Conservation (phyloP, 306 rosid genomes). For the Dicorynia guianensis region DNA sequence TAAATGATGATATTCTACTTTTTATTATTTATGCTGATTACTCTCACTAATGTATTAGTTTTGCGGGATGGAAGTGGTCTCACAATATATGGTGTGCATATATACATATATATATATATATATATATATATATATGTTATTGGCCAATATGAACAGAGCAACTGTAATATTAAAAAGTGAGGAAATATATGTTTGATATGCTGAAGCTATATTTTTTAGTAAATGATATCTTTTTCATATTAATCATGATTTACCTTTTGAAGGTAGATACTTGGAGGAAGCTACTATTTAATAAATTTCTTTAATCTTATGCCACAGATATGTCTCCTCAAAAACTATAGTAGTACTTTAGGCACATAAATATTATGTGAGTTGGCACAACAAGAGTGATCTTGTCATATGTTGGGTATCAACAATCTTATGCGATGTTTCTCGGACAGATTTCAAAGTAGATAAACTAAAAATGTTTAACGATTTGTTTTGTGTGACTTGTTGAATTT, state of each 20-base stretch:
- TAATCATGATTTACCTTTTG: not conserved
- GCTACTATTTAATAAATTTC: not conserved
- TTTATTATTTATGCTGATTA: not conserved
- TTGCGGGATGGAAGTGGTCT: conserved; percentile 2
- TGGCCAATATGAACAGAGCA: not conserved
- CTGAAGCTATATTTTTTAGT: not conserved
- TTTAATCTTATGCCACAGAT: conserved; percentile 1
- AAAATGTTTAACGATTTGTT: no score
- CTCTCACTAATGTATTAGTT: conserved; percentile 14
- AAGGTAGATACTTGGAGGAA: not conserved
- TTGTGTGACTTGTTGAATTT: no score
- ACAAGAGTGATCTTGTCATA: not conserved
- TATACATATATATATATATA: not conserved
- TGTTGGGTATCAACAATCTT: not conserved
- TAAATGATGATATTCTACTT: conserved; percentile 16
- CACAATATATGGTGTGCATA: conserved; percentile 10
- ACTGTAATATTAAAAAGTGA: conserved; percentile 7
- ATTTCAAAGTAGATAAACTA: not conserved
- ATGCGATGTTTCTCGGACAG: not conserved
- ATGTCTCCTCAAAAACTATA: not conserved
- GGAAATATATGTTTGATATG: not conserved
- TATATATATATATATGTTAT: conserved; percentile 14
- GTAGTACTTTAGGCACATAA: not conserved
- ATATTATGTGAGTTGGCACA: not conserved
- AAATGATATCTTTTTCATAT: not conserved